Percentiles rank a stretch among this genome's conserved stretches.
Evolutionary conservation across 2,329 filamentous ascomycete species (phyloP).

Genomic region (Paracorniculantispora psalliotae): DNA sequence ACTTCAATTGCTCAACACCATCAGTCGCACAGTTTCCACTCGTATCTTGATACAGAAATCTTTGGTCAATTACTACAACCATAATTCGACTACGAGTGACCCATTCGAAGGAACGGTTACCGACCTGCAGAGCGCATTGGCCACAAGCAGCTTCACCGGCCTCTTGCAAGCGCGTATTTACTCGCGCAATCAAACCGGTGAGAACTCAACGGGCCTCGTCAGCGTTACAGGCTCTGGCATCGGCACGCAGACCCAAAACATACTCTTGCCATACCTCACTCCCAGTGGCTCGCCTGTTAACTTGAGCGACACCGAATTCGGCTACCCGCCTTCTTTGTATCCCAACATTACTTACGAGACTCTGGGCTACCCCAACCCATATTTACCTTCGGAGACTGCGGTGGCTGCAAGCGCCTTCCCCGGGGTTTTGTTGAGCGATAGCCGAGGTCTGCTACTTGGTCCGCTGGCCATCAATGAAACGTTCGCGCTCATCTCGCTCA

Average conservation of each 20-base stretch:
- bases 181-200: conserved; percentile 59
- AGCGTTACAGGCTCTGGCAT: conserved; percentile 54
- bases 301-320: conserved; percentile 58
- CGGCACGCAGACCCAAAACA: conserved; percentile 28
- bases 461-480: conserved; percentile 68
- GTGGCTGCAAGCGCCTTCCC: conserved; percentile 46
- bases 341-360: conserved; percentile 69
- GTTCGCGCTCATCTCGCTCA: conserved; percentile 74
- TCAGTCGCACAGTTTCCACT: conserved; percentile 66
- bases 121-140: conserved; percentile 70
- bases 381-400: conserved; percentile 36
- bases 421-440: conserved; percentile 44
- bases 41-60: conserved; percentile 54
- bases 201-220: conserved; percentile 49
- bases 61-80: conserved; percentile 46
- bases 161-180: conserved; percentile 71
- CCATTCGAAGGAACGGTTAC: conserved; percentile 57
- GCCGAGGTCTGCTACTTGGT: conserved; percentile 65
- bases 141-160: conserved; percentile 49
- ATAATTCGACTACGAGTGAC: conserved; percentile 44
- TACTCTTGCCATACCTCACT: conserved; percentile 58
- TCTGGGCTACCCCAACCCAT: conserved; percentile 36
- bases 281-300: conserved; percentile 53
- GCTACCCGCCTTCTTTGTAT: conserved; percentile 68
- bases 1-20: conserved; percentile 72